Evolutionary conservation across 208 protist genomes (phyloP), one percentile per base, ranked within the genome.

Genomic region (Crithidia mellificae): DNA sequence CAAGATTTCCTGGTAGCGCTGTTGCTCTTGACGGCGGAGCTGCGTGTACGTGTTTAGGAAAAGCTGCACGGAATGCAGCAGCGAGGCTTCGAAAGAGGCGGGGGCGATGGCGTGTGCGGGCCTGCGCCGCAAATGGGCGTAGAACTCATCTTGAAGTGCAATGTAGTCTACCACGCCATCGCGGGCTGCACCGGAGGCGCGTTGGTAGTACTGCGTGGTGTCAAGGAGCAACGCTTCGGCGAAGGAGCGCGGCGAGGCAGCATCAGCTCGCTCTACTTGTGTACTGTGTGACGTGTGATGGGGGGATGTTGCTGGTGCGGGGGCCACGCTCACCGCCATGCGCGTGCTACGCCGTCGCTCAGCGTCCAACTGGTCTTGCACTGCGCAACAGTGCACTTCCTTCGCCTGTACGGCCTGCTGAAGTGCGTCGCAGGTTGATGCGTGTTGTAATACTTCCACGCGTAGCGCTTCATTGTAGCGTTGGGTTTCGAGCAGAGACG

Each of bases 11-110:
- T 53, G 41, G 24, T 65, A 65, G 47, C 15, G 59, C 34, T 53
- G 25, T 22, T 65, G 44, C 59, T 65, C 59, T 6, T n/a, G 34
- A 14, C 59, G 46, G 6, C 47, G 59, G 19, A 65, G 59, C 34
- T 65, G 59, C 19, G 59, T 65, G 46, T 65, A 65, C n/a, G 59
- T 55, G 29, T 46, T 41, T 4, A 22, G 6, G 15, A 65, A 65
- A 1, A 63, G 12, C 9, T 53, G 43, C 2, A 63, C 57, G 5
- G 57, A 63, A 43, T 63, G 38, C 44, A 41, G 7, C 57, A 52
- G 24, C 2, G 56, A 46, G 2, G 47, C 49, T n/a, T 57, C 51
- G 12, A 54, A 52, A 1, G 43, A n/a, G 8, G 32, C 25, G 2
- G 30, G 12, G 14, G 44, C 14, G n/a, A 38, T 1, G 0, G 1